A percentile compares a stretch with the other conserved stretches of the same genome.
These are phyloP conservation scores for Trichosporon inkin DNA, from an alignment of 1,284 basidiomycete genomes.

Conservation along the genomic window DNA sequence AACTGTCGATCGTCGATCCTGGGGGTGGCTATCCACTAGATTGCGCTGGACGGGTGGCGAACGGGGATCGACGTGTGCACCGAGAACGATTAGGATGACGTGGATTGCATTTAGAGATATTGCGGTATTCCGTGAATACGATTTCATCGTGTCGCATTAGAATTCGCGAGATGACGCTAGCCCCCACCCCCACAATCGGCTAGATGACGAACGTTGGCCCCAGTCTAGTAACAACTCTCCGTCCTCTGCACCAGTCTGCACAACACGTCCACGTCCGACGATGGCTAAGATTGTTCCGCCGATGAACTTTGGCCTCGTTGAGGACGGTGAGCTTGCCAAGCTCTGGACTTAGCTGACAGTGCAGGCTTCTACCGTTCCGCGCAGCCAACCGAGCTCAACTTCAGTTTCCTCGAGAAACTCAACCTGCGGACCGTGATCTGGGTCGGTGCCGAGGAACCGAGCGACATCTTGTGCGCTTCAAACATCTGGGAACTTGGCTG, in stretches of 20 bases:
- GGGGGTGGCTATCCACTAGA: too few relatives aligned
- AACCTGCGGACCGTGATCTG: slow-evolving; percentile 54
- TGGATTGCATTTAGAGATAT: too few relatives aligned
- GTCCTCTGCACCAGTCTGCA: neutral
- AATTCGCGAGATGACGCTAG: neutral
- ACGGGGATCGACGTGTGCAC: too few relatives aligned
- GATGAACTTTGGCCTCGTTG: slow-evolving; percentile 55
- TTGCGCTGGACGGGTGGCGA: too few relatives aligned
- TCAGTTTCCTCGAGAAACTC: slow-evolving; percentile 56
- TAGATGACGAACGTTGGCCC: slow-evolving; percentile 2
- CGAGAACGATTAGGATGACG: too few relatives aligned
- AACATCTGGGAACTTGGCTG: neutral
- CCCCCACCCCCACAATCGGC: neutral
- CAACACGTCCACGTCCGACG: neutral
- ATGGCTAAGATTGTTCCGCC: slow-evolving; percentile 53
- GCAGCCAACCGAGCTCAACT: slow-evolving; percentile 56
- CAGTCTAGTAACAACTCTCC: neutral
- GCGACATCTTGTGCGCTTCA: slow-evolving; percentile 51
- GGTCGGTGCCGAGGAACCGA: slow-evolving; percentile 56
- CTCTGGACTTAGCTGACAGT: slow-evolving; percentile 9
- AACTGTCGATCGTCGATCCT: too few relatives aligned
- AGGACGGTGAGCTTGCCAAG: slow-evolving; percentile 44
- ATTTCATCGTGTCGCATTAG: too few relatives aligned
- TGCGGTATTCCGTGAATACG: too few relatives aligned
- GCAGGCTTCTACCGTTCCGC: slow-evolving; percentile 54